phyloP scores from a whole-genome alignment of 1,284 basidiomycete genomes.

The Naganishia sp. region DNA sequence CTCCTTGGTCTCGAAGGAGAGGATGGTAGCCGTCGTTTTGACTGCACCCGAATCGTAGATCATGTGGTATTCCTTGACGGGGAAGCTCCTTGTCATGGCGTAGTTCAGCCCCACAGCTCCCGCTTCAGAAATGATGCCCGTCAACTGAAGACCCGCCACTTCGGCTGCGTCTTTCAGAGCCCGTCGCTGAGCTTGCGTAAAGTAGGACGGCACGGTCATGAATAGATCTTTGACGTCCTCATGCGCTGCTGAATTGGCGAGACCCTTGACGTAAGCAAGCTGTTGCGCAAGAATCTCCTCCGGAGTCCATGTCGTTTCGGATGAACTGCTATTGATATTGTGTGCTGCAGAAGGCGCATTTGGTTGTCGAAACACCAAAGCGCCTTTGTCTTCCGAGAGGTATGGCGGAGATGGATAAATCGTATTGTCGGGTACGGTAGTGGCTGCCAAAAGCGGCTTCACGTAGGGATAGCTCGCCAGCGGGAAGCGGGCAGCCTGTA shows the following conservation, averaged over 20 bases:
- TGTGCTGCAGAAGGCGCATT: slow-evolving; percentile 58
- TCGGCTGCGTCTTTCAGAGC: slow-evolving; percentile 87
- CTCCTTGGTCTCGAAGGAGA: slow-evolving; percentile 63
- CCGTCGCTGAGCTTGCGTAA: slow-evolving; percentile 81
- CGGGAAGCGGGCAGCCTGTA: slow-evolving; percentile 84
- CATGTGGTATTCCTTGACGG: slow-evolving; percentile 78
- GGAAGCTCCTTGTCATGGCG: slow-evolving; percentile 90
- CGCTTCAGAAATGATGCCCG: slow-evolving; percentile 88
- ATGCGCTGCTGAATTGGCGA: slow-evolving; percentile 65
- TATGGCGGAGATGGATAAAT: slow-evolving; percentile 53
- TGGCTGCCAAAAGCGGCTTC: slow-evolving; percentile 76
- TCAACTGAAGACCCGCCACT: slow-evolving; percentile 78
- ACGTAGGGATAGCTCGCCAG: slow-evolving; percentile 80
- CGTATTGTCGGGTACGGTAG: slow-evolving; percentile 54
- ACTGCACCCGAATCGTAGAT: slow-evolving; percentile 94
- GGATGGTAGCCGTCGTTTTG: slow-evolving; percentile 81
- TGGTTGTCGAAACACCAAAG: slow-evolving; percentile 65
- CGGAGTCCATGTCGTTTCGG: slow-evolving; percentile 63
- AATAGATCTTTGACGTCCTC: slow-evolving; percentile 79
- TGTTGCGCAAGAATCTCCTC: slow-evolving; percentile 96
- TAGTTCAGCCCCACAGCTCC: slow-evolving; percentile 91
- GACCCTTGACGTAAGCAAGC: slow-evolving; percentile 80
- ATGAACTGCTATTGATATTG: slow-evolving; percentile 16
- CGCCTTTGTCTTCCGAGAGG: slow-evolving; percentile 49
- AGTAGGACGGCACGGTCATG: slow-evolving; percentile 83